Evolutionary conservation across 352 stramenopile species (phyloP).

Genomic region (Globisporangium polare): DNA sequence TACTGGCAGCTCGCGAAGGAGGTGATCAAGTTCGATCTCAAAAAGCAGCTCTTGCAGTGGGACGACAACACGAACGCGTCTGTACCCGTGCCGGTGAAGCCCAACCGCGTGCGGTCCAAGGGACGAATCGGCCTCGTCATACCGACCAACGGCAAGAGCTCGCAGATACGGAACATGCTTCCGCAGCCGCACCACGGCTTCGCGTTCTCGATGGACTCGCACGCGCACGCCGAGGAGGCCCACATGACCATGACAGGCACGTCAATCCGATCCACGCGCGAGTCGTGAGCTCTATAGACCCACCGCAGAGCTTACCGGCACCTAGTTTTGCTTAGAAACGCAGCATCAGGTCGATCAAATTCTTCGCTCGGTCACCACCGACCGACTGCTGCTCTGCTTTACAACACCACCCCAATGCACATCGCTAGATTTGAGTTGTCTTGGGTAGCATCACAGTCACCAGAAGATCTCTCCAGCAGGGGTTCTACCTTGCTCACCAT

Average conservation of each 20-base stretch:
- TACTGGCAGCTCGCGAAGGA: constrained; percentile 82
- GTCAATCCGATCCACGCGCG: constrained; percentile 20
- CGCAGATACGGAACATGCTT: constrained; percentile 14
- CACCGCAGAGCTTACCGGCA: too few species aligned
- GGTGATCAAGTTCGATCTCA: constrained; percentile 61
- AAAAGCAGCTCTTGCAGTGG: constrained; percentile 51
- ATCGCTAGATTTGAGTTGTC: too few species aligned
- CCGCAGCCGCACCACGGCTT: constrained; percentile 59
- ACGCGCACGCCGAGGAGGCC: constrained; percentile 49
- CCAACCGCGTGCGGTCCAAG: constrained; percentile 7
- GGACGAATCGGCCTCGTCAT: constrained; percentile 33
- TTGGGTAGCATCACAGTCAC: too few species aligned
- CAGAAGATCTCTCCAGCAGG: too few species aligned
- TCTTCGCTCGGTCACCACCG: too few species aligned
- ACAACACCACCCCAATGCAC: too few species aligned
- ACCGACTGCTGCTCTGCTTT: too few species aligned
- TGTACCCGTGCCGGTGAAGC: constrained; percentile 38
- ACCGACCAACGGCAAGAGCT: constrained; percentile 26
- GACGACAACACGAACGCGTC: constrained; percentile 59
- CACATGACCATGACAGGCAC: constrained; percentile 45
- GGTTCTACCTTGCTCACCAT: background rate
- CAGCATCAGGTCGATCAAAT: background rate
- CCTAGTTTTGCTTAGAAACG: background rate
- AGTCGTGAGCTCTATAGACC: background rate
- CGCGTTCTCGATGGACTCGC: constrained; percentile 64